These are phyloP conservation scores for Aspergillus puulaauensis DNA, from an alignment of 2,329 filamentous ascomycete species.

Conservation along the genomic window DNA sequence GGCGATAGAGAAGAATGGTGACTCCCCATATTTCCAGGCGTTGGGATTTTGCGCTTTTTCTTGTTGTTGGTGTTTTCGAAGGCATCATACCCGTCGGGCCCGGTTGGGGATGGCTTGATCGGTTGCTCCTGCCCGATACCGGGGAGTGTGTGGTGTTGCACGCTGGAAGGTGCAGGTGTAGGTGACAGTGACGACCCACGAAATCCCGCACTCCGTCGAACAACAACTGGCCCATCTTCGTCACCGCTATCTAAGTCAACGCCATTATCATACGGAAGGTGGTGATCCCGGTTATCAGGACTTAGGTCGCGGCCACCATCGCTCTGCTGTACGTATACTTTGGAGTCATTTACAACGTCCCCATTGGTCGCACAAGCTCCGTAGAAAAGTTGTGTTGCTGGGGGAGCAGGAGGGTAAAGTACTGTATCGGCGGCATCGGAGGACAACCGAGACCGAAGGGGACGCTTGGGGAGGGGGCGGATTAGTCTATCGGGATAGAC, in stretches of 20 bases:
- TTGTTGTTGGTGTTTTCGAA: slow-evolving; percentile 99
- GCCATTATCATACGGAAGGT: slow-evolving; percentile 54
- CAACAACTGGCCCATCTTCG: slow-evolving; percentile 51
- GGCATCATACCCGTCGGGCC: slow-evolving; percentile 89
- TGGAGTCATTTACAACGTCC: slow-evolving; percentile 50
- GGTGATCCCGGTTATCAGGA: slow-evolving; percentile 39
- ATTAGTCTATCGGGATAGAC: slow-evolving; percentile 89
- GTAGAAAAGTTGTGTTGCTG: slow-evolving; percentile 72
- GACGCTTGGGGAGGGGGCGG: slow-evolving; percentile 84
- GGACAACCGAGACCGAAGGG: slow-evolving; percentile 82
- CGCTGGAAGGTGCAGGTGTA: slow-evolving; percentile 28
- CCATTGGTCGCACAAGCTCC: slow-evolving; percentile 63
- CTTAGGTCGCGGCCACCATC: slow-evolving; percentile 38
- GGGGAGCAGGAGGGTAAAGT: slow-evolving; percentile 73
- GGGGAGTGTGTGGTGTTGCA: slow-evolving; percentile 26
- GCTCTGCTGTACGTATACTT: slow-evolving; percentile 48
- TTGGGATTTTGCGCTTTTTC: slow-evolving; percentile 97
- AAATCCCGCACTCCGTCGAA: slow-evolving; percentile 43
- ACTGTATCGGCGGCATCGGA: slow-evolving; percentile 81
- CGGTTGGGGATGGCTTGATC: slow-evolving; percentile 63
- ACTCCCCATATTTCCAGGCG: slow-evolving; percentile 68
- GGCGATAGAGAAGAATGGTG: slow-evolving; percentile 61
- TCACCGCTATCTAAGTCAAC: slow-evolving; percentile 62
- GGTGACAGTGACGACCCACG: slow-evolving; percentile 38
- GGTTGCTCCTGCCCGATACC: slow-evolving; percentile 29